A percentile compares a stretch with the other conserved stretches of the same genome.
These are phyloP conservation scores for Xylaria multiplex DNA, from an alignment of 2,329 filamentous ascomycete genomes.

Conservation along the genomic window DNA sequence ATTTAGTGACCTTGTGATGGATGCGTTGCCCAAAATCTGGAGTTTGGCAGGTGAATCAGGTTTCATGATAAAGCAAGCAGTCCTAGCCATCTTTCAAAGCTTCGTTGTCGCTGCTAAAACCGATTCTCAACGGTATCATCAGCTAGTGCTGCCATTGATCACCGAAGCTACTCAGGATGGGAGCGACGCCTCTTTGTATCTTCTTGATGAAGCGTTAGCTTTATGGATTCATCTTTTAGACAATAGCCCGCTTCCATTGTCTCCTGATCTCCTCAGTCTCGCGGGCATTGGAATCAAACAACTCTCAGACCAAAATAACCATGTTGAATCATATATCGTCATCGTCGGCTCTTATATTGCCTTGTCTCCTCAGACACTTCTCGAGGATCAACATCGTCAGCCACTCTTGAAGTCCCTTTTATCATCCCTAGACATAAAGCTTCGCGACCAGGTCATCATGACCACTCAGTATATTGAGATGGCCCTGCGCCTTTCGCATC, in stretches of 20 bases:
- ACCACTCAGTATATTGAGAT: conserved; percentile 71
- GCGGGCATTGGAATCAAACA: conserved; percentile 72
- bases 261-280: conserved; percentile 70
- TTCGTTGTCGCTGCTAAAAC: conserved; percentile 87
- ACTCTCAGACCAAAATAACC: conserved; percentile 72
- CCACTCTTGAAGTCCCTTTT: conserved; percentile 61
- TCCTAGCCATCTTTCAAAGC: conserved; percentile 84
- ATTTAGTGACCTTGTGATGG: conserved; percentile 83
- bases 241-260: conserved; percentile 71
- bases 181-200: conserved; percentile 79
- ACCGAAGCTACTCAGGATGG: conserved; percentile 79
- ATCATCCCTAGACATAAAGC: conserved; percentile 61
- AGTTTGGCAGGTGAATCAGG: conserved; percentile 81
- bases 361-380: conserved; percentile 73
- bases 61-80: conserved; percentile 92
- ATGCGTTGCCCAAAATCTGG: conserved; percentile 84
- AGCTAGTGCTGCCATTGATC: conserved; percentile 83
- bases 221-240: conserved; percentile 82
- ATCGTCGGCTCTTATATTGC: conserved; percentile 77
- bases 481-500: conserved; percentile 70
- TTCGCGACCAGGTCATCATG: conserved; percentile 67
- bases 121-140: conserved; percentile 80
- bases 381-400: conserved; percentile 65
- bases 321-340: conserved; percentile 68
- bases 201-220: conserved; percentile 91